Conservation (phyloP, 73 alveolate genomes). For the Paramecium tetraurelia region DNA sequence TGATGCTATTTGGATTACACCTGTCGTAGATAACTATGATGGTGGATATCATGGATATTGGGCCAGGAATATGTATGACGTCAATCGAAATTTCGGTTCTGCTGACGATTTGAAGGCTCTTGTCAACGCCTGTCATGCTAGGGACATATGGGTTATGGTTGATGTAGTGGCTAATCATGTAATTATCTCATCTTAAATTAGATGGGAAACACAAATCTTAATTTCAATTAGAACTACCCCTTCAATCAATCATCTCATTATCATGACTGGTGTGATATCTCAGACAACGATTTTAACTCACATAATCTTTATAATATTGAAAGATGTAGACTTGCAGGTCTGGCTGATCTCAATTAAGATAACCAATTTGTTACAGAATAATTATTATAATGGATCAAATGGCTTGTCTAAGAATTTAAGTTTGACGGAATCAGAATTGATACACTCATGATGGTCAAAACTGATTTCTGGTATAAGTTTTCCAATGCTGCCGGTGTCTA, state of each 20-base stretch:
- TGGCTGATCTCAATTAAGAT: conserved; percentile 92
- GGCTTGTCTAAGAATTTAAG: conserved; percentile 71
- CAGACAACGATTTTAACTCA: conserved; percentile 44
- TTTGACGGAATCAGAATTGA: conserved; percentile 96
- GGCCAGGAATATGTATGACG: conserved; percentile 78
- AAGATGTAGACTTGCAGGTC: conserved; percentile 91
- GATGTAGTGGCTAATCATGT: conserved; percentile 98
- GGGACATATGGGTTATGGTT: conserved; percentile 94
- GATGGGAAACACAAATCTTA: conserved; percentile 68
- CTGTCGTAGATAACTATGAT: conserved; percentile 82
- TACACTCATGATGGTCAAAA: conserved; percentile 86
- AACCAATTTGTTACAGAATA: conserved; percentile 75
- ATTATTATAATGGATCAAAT: conserved; percentile 83
- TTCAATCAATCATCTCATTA: conserved; percentile 87
- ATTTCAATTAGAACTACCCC: conserved; percentile 77
- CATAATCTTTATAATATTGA: conserved; percentile 72
- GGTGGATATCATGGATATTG: conserved; percentile 95
- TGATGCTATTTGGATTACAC: conserved; percentile 98
- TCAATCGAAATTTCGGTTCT: conserved; percentile 90
- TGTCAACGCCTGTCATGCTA: conserved; percentile 83
- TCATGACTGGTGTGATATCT: conserved; percentile 81
- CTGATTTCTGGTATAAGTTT: conserved; percentile 90
- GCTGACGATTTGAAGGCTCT: conserved; percentile 75
- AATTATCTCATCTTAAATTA: conserved; percentile 57
- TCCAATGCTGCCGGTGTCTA: conserved; percentile 82